Conservation (phyloP, 257 asterid species). For the Lithospermum erythrorhizon region DNA sequence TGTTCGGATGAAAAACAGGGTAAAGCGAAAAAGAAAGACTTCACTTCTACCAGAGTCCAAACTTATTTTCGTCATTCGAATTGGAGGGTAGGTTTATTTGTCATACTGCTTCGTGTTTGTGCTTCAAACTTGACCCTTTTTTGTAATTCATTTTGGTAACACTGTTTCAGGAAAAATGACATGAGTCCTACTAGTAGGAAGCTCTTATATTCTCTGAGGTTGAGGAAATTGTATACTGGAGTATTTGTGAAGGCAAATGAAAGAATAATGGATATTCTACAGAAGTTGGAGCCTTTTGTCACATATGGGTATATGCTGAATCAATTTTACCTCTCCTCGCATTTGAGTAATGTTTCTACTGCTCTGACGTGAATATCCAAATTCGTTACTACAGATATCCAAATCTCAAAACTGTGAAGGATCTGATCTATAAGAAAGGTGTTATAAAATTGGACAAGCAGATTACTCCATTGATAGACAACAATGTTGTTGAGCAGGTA, state of each 20-base stretch:
- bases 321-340: not conserved
- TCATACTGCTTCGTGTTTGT: not conserved
- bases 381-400: constrained; percentile 47
- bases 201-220: constrained; percentile 54
- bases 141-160: not conserved
- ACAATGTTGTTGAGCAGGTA: constrained; percentile 79
- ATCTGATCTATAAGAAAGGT: constrained; percentile 85
- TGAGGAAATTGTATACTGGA: constrained; percentile 58
- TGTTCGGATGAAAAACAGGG: constrained; percentile 70
- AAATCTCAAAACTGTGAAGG: constrained; percentile 72
- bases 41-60: constrained; percentile 31
- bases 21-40: constrained; percentile 32
- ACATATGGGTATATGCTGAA: constrained; percentile 70
- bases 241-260: constrained; percentile 68
- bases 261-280: constrained; percentile 45
- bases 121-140: not conserved
- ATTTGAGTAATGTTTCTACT: not conserved
- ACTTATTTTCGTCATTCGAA: constrained; percentile 68
- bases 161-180: constrained; percentile 53
- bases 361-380: not conserved
- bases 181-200: constrained; percentile 69
- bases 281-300: constrained; percentile 77
- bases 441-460: constrained; percentile 49
- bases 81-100: constrained; percentile 56
- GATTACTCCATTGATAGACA: constrained; percentile 73